Evolutionary conservation across 129 eudicot genomes (phyloP), one percentile per base, ranked within the genome.

Genomic region (Oenanthe sinensis): DNA sequence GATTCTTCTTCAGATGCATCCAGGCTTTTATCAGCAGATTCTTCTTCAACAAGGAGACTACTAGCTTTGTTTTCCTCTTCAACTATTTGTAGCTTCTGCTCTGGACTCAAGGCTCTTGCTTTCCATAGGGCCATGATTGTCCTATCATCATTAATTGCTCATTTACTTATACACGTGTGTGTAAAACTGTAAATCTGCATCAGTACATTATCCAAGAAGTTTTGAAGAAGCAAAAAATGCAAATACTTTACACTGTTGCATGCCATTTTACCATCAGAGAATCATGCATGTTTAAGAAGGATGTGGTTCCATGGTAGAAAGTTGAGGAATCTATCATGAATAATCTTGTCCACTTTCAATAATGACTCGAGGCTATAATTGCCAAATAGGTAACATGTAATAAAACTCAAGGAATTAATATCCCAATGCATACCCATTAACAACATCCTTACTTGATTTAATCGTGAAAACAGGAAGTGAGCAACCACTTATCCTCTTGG

Each of bases 121-220:
- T 84, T 91, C 98, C 98, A 95, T n/a, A 95, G 80, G 55, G 98
- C 97, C 96, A 88, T 91, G 77, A 95, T 90, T 62, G 98, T 95
- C 92, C 98, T 94, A 79, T 82, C 78, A 78, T 42, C 20, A 80
- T 37, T 44, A 72, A 79, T 43, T 76, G 65, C 75, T 77, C 19
- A 8, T 70, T 7, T 30, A 63, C 75, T 10, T 37, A 26, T 67
- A 28, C 72, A 67, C 14, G 72, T 10, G 15, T 28, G 72, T 15
- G 42, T 33, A 30, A 67, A 67, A 30, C 30, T 67, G 72, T 20
- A 26, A 67, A 30, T 67, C 30, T 67, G 72, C 42, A 26, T 67
- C 42, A 26, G 4, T 67, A 67, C 22, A 13, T 5, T 26, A 67
- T 67, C 22, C 39, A 67, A 33, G 12, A 28, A 15, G 8, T 12